A percentile compares a stretch with the other conserved stretches of the same genome.
These are phyloP conservation scores for Eimeria acervulina DNA, from an alignment of 169 alveolate genomes.

Conservation along the genomic window DNA sequence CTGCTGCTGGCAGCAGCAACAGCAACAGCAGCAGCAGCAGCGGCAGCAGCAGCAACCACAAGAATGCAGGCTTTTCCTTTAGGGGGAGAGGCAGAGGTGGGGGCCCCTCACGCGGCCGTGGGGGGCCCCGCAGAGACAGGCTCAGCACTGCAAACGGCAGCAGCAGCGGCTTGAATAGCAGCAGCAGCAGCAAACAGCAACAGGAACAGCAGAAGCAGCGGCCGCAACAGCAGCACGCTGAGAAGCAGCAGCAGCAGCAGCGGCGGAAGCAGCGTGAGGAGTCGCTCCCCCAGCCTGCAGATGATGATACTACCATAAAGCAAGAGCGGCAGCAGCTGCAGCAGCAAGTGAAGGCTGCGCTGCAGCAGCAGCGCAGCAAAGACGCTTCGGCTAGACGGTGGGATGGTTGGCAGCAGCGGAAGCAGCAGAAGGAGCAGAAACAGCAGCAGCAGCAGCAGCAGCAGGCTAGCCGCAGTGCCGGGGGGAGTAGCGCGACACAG, in stretches of 20 bases:
- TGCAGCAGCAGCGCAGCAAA: conserved; percentile 48
- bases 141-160: background rate
- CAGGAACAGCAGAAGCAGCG: background rate
- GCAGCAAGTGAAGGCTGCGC: conserved; percentile 42
- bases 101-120: background rate
- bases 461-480: background rate
- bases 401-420: background rate
- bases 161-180: background rate
- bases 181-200: background rate
- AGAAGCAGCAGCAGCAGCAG: conserved; percentile 22
- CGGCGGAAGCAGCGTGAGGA: background rate
- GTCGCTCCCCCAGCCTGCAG: background rate
- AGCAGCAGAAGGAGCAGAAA: conserved; percentile 4
- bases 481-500: background rate
- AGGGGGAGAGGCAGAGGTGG: background rate
- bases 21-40: conserved; percentile 16
- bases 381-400: background rate
- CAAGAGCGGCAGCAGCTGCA: conserved; percentile 21
- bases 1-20: background rate
- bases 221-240: background rate
- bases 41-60: background rate
- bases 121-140: too few relatives aligned
- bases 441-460: conserved; percentile 9
- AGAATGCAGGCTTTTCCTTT: background rate
- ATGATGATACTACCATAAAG: background rate